phyloP scores from a whole-genome alignment of 441 rosid genomes.

The Breynia disticha region DNA sequence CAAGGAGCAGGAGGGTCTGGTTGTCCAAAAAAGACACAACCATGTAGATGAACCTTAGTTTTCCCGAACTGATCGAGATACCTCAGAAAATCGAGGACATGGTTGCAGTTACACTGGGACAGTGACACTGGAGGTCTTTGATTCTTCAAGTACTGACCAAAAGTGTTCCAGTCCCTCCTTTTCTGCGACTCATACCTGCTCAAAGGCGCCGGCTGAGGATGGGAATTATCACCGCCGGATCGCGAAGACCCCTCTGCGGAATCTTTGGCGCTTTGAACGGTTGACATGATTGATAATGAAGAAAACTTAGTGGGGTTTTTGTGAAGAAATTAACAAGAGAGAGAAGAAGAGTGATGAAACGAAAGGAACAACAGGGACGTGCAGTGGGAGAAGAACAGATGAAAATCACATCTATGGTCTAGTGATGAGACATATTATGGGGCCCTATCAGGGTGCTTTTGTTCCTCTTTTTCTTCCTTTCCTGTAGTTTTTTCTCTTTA shows the following conservation, averaged over 20 bases:
- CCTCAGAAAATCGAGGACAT: slow-evolving; percentile 72
- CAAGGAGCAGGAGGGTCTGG: slow-evolving; percentile 78
- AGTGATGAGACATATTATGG: slow-evolving; percentile 36
- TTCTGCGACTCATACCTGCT: slow-evolving; percentile 86
- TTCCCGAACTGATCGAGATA: slow-evolving; percentile 82
- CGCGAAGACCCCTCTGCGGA: slow-evolving; percentile 43
- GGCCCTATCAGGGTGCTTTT: slow-evolving; percentile 41
- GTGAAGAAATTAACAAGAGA: not conserved
- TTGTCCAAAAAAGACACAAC: slow-evolving; percentile 70
- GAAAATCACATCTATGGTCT: slow-evolving; percentile 39
- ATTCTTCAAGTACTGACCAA: slow-evolving; percentile 75
- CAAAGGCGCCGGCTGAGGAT: slow-evolving; percentile 23
- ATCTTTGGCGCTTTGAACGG: slow-evolving; percentile 23
- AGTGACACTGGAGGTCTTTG: slow-evolving; percentile 70
- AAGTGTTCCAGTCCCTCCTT: slow-evolving; percentile 77
- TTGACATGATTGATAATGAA: slow-evolving; percentile 25
- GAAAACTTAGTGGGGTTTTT: not conserved
- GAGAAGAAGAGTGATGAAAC: slow-evolving; percentile 6
- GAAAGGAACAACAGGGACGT: slow-evolving; percentile 19
- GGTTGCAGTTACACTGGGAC: slow-evolving; percentile 56
- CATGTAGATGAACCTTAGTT: slow-evolving; percentile 69
- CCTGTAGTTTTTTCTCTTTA: slow-evolving; percentile 5
- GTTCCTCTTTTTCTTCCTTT: slow-evolving; percentile 22
- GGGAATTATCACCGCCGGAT: slow-evolving; percentile 21
- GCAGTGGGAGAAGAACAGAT: slow-evolving; percentile 21